Conservation (phyloP, 2,329 filamentous ascomycete genomes). For the Parafenestella ontariensis region DNA sequence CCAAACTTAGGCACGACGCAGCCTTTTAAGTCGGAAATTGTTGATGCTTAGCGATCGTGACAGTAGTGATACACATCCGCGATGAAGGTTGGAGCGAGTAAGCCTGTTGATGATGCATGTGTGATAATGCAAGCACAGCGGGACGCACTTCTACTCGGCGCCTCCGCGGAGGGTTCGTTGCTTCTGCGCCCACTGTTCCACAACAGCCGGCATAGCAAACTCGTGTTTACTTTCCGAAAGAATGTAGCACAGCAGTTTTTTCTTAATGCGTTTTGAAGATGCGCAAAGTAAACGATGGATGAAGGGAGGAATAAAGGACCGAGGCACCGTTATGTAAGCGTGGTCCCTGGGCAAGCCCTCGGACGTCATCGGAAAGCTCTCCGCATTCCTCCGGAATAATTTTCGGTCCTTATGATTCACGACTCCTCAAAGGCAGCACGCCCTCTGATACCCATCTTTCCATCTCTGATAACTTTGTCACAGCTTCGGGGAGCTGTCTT, state of each 20-base stretch:
- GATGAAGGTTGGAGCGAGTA: too few species aligned
- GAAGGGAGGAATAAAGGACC: slow-evolving; percentile 8
- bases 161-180: too few species aligned
- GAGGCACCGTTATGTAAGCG: slow-evolving; percentile 16
- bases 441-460: background rate
- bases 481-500: background rate
- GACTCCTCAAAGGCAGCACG: background rate
- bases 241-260: background rate
- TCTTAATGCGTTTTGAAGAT: background rate
- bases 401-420: slow-evolving; percentile 6
- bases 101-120: too few species aligned
- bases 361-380: slow-evolving; percentile 16
- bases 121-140: too few species aligned
- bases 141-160: too few species aligned
- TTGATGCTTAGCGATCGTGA: background rate
- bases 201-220: too few species aligned
- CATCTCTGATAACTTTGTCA: background rate
- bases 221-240: background rate
- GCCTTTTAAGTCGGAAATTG: background rate
- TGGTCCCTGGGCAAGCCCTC: slow-evolving; percentile 10
- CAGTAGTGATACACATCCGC: too few species aligned
- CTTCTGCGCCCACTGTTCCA: too few species aligned
- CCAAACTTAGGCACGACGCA: too few species aligned
- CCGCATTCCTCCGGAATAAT: slow-evolving; percentile 21
- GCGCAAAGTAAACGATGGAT: background rate